These are phyloP conservation scores for Emiliania huxleyi DNA, from an alignment of 78 protist species.

Conservation along the genomic window DNA sequence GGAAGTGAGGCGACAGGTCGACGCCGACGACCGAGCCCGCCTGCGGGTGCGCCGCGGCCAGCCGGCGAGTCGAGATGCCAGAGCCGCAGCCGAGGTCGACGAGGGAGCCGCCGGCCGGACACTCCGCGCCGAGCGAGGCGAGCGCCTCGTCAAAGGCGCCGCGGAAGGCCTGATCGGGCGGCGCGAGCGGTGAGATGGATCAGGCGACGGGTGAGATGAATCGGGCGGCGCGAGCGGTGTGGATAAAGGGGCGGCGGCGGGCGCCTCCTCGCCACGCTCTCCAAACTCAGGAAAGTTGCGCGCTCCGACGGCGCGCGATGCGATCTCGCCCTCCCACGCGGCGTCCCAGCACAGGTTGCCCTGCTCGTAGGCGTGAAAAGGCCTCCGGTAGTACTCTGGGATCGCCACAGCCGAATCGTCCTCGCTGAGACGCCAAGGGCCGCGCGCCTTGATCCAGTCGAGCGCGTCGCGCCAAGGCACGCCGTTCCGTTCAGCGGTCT, in stretches of 20 bases:
- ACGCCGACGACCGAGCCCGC: neutral
- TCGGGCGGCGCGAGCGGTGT: too few species aligned
- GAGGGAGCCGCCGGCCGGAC: neutral
- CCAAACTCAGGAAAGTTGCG: neutral
- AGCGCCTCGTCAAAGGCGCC: neutral
- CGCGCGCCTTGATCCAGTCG: neutral
- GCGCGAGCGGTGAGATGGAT: too few species aligned
- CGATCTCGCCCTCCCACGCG: neutral
- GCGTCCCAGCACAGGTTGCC: constrained; percentile 26
- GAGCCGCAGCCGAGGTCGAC: constrained; percentile 24
- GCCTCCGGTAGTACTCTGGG: neutral
- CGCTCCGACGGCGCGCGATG: neutral
- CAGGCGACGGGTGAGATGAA: too few species aligned
- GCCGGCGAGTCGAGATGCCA: constrained; percentile 8
- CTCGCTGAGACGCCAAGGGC: too few species aligned
- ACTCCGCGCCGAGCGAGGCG: neutral
- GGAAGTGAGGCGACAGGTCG: constrained; percentile 2
- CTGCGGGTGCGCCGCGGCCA: neutral
- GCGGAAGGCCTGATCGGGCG: too few species aligned
- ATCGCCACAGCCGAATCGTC: too few species aligned
- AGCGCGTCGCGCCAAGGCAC: neutral
- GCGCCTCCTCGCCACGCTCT: neutral
- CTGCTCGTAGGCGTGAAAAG: neutral
- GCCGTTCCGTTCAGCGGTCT: neutral
- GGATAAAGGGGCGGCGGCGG: too few species aligned